A percentile compares a stretch with the other conserved stretches of the same genome.
phyloP scores from a whole-genome alignment of 371 early-diverging fungal genomes.

The Mortierella sp. region DNA sequence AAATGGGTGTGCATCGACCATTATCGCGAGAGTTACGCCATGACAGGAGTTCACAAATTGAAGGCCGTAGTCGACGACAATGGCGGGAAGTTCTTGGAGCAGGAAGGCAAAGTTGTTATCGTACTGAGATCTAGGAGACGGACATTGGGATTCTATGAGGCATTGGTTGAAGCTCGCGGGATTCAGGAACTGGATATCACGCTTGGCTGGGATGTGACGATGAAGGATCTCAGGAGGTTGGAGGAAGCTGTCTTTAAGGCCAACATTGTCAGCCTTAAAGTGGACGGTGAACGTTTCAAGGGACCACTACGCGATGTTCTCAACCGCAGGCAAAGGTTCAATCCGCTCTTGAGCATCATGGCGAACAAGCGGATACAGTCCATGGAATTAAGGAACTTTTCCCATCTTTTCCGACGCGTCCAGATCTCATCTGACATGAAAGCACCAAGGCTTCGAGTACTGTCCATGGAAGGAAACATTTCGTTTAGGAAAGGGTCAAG shows the following conservation, averaged over 20 bases:
- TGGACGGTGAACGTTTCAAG: not conserved
- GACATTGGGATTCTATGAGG: slow-evolving; percentile 8
- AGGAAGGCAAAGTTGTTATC: slow-evolving; percentile 2
- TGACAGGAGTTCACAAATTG: not conserved
- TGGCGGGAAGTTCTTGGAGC: slow-evolving; percentile 1
- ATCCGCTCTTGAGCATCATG: not conserved
- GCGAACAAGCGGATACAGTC: too few species aligned
- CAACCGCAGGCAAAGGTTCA: slow-evolving; percentile 10
- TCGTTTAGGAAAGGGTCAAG: too few species aligned
- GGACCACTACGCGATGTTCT: slow-evolving; percentile 5
- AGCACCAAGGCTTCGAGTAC: too few species aligned
- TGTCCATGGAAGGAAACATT: too few species aligned
- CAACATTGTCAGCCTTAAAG: not conserved
- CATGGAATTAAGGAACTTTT: too few species aligned
- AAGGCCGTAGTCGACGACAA: not conserved
- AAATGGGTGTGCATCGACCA: slow-evolving; percentile 32
- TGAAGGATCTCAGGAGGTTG: slow-evolving; percentile 12
- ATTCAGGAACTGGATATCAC: slow-evolving; percentile 5
- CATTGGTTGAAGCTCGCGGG: not conserved
- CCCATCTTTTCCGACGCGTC: too few species aligned
- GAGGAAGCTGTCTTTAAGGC: not conserved
- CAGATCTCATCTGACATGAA: too few species aligned
- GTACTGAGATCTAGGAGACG: not conserved
- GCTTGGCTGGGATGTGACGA: slow-evolving; percentile 2
- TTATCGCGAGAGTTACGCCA: slow-evolving; percentile 5